These are phyloP conservation scores for Naematelia aurantialba DNA, from an alignment of 768 basidiomycete genomes.

Conservation along the genomic window DNA sequence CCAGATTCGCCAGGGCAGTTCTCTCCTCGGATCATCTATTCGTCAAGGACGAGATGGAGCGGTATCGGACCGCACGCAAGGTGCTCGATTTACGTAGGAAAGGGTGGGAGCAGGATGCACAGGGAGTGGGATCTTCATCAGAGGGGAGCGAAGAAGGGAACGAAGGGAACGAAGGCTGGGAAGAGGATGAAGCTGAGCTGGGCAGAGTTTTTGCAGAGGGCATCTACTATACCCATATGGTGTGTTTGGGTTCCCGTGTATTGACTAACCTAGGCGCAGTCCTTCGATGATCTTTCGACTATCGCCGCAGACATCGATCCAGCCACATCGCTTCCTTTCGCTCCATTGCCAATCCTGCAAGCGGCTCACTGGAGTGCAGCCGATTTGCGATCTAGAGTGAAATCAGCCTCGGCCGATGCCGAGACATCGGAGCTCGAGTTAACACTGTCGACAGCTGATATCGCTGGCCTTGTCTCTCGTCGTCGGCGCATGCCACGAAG, in stretches of 20 bases:
- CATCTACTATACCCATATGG: conserved; percentile 86
- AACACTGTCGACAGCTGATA: conserved; percentile 58
- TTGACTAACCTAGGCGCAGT: conserved; percentile 52
- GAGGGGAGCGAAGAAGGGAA: conserved; percentile 11
- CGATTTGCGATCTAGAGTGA: conserved; percentile 43
- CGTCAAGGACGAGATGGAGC: conserved; percentile 68
- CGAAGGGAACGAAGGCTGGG: conserved; percentile 34
- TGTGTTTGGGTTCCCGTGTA: conserved; percentile 46
- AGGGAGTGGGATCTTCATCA: conserved; percentile 18
- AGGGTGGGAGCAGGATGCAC: conserved; percentile 33
- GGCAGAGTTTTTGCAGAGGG: conserved; percentile 66
- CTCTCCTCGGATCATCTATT: conserved; percentile 76
- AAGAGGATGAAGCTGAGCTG: conserved; percentile 62
- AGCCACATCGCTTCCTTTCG: conserved; percentile 64
- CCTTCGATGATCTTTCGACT: conserved; percentile 70
- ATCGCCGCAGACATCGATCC: conserved; percentile 75
- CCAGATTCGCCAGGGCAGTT: conserved; percentile 69
- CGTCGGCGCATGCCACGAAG: conserved; percentile 16
- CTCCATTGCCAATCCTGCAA: conserved; percentile 65
- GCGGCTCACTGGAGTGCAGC: conserved; percentile 67
- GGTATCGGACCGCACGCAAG: conserved; percentile 72
- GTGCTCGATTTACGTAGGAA: conserved; percentile 62
- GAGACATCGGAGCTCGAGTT: conserved; percentile 60
- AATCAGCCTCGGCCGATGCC: not conserved
- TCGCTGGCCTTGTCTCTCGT: conserved; percentile 44